phyloP scores from a whole-genome alignment of 805 yeast species.

The Cyberlindnera mycetangii region DNA sequence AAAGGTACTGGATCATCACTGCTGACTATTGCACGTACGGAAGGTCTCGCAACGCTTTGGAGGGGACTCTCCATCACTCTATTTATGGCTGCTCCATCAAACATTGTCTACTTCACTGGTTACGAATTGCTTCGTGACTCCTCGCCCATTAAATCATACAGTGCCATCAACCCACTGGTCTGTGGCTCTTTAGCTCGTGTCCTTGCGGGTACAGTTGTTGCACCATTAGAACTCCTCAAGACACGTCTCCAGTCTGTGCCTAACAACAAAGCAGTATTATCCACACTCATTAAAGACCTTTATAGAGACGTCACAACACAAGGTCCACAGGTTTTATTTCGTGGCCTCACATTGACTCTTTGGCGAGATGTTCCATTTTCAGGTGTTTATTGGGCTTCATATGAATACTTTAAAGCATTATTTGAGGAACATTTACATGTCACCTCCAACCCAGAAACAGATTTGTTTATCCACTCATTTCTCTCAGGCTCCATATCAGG shows the following conservation, averaged over 20 bases:
- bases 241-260: slow-evolving; percentile 92
- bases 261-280: slow-evolving; percentile 34
- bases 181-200: slow-evolving; percentile 86
- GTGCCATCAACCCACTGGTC: slow-evolving; percentile 63
- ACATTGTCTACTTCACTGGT: slow-evolving; percentile 90
- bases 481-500: slow-evolving; percentile 85
- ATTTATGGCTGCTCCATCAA: slow-evolving; percentile 88
- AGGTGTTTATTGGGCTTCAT: slow-evolving; percentile 90
- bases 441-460: slow-evolving; percentile 28
- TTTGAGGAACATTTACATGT: slow-evolving; percentile 6
- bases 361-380: slow-evolving; percentile 98
- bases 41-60: slow-evolving; percentile 81
- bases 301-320: slow-evolving; percentile 44
- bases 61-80: slow-evolving; percentile 82
- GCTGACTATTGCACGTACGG: slow-evolving; percentile 57
- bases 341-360: slow-evolving; percentile 81
- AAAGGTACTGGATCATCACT: slow-evolving; percentile 78
- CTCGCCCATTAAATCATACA: slow-evolving; percentile 48
- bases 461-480: slow-evolving; percentile 61
- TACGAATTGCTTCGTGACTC: slow-evolving; percentile 81
- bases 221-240: slow-evolving; percentile 84
- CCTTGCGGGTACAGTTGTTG: slow-evolving; percentile 76
- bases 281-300: slow-evolving; percentile 50
- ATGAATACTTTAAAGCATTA: slow-evolving; percentile 50
- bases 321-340: slow-evolving; percentile 70